A percentile compares a stretch with the other conserved stretches of the same genome.
phyloP scores from a whole-genome alignment of 2,329 filamentous ascomycete genomes.

The Phaeoacremonium minimum region DNA sequence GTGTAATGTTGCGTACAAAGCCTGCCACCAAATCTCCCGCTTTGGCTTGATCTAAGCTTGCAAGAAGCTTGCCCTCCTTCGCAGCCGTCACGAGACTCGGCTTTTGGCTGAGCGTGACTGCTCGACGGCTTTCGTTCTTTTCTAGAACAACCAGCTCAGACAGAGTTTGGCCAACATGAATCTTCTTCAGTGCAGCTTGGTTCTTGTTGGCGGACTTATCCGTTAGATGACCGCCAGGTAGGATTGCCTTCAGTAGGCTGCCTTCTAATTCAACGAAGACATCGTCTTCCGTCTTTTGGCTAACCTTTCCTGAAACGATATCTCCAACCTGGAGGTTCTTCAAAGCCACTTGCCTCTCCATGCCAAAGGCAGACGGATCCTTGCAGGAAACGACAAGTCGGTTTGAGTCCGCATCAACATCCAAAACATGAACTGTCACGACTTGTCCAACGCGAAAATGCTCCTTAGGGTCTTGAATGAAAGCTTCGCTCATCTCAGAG shows the following conservation, averaged over 20 bases:
- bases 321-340: slow-evolving; percentile 69
- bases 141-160: slow-evolving; percentile 81
- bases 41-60: slow-evolving; percentile 65
- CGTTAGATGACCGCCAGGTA: slow-evolving; percentile 74
- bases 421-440: slow-evolving; percentile 83
- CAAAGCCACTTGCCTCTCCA: slow-evolving; percentile 72
- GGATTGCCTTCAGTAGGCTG: slow-evolving; percentile 69
- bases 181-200: slow-evolving; percentile 70
- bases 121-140: slow-evolving; percentile 73
- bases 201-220: slow-evolving; percentile 82
- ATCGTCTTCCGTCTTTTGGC: slow-evolving; percentile 75
- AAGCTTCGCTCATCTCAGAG: slow-evolving; percentile 97
- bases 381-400: slow-evolving; percentile 90
- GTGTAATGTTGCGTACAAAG: slow-evolving; percentile 80
- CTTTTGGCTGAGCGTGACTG: slow-evolving; percentile 77
- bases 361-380: slow-evolving; percentile 72
- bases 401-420: slow-evolving; percentile 65
- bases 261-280: slow-evolving; percentile 72
- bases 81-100: slow-evolving; percentile 74
- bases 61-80: slow-evolving; percentile 68
- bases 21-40: slow-evolving; percentile 67
- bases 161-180: slow-evolving; percentile 79
- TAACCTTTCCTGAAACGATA: slow-evolving; percentile 72
- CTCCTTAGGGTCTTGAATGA: slow-evolving; percentile 80
- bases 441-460: slow-evolving; percentile 91